phyloP scores from a whole-genome alignment of 2,329 filamentous ascomycete genomes.

The Penicillium sp. region DNA sequence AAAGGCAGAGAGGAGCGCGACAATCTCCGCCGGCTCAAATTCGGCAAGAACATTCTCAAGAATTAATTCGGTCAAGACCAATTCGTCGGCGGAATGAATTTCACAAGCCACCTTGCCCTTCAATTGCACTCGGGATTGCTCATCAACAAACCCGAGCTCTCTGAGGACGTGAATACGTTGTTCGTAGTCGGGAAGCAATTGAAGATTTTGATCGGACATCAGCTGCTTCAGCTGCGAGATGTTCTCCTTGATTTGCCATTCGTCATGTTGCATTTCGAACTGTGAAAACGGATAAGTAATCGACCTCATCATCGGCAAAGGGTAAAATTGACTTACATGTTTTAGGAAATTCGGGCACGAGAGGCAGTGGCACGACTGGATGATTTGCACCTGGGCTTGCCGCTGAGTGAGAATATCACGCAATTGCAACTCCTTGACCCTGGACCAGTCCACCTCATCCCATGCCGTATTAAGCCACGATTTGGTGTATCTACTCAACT shows the following conservation, averaged over 20 bases:
- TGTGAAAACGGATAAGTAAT: slow-evolving; percentile 34
- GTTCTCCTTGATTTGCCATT: slow-evolving; percentile 94
- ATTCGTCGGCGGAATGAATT: slow-evolving; percentile 93
- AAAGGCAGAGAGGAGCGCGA: slow-evolving; percentile 87
- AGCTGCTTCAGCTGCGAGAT: slow-evolving; percentile 82
- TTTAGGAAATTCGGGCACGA: slow-evolving; percentile 78
- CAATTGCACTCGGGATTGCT: slow-evolving; percentile 80
- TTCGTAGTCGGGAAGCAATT: slow-evolving; percentile 93
- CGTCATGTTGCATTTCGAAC: slow-evolving; percentile 95
- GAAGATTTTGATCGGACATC: slow-evolving; percentile 94
- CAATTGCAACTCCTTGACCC: slow-evolving; percentile 78
- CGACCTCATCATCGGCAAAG: background rate
- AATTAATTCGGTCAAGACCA: slow-evolving; percentile 92
- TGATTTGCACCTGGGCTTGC: slow-evolving; percentile 59
- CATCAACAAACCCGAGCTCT: slow-evolving; percentile 89
- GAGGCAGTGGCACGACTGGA: slow-evolving; percentile 65
- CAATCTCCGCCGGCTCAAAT: slow-evolving; percentile 95
- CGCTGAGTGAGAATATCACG: slow-evolving; percentile 77
- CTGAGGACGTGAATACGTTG: slow-evolving; percentile 89
- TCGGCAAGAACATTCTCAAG: slow-evolving; percentile 95
- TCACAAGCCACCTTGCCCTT: slow-evolving; percentile 99
- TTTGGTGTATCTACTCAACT: slow-evolving; percentile 66
- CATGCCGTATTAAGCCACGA: slow-evolving; percentile 74
- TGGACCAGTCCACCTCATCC: slow-evolving; percentile 79
- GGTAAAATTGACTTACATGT: slow-evolving; percentile 65